Percentiles rank a stretch among this genome's conserved stretches.
phyloP scores from a whole-genome alignment of 345 rosid genomes.

The Cochlearia excelsa region DNA sequence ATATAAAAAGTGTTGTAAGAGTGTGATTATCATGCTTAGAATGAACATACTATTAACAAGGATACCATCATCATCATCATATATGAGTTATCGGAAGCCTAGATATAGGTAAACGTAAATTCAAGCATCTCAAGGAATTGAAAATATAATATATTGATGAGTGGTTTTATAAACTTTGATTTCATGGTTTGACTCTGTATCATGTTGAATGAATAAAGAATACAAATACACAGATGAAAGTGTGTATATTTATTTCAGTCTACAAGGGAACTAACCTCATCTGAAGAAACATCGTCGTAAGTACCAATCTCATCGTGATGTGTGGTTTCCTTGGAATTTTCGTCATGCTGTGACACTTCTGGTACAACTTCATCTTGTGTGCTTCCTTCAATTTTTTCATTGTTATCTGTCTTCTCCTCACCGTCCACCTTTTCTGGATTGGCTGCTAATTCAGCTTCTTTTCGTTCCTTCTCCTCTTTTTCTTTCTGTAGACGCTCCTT shows the following conservation, averaged over 20 bases:
- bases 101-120: not conserved
- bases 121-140: not conserved
- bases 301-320: slow-evolving; percentile 48
- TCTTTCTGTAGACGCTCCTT: slow-evolving; percentile 67
- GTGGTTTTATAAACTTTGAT: not conserved
- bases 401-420: slow-evolving; percentile 39
- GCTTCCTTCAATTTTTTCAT: slow-evolving; percentile 34
- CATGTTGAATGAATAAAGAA: not conserved
- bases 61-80: slow-evolving; percentile 1
- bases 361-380: slow-evolving; percentile 29
- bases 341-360: slow-evolving; percentile 30
- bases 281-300: slow-evolving; percentile 46
- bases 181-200: slow-evolving; percentile 6
- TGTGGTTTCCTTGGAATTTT: slow-evolving; percentile 24
- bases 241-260: slow-evolving; percentile 12
- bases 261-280: slow-evolving; percentile 55
- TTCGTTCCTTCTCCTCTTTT: slow-evolving; percentile 66
- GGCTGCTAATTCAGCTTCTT: slow-evolving; percentile 67
- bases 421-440: slow-evolving; percentile 36
- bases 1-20: not conserved
- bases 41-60: not conserved
- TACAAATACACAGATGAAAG: slow-evolving; percentile 2
- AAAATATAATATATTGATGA: slow-evolving; percentile 9
- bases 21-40: not conserved
- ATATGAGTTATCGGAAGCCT: slow-evolving; percentile 1